A percentile compares a stretch with the other conserved stretches of the same genome.
Evolutionary conservation across 805 yeast species (phyloP).

Genomic region (Candida ipomoeae): DNA sequence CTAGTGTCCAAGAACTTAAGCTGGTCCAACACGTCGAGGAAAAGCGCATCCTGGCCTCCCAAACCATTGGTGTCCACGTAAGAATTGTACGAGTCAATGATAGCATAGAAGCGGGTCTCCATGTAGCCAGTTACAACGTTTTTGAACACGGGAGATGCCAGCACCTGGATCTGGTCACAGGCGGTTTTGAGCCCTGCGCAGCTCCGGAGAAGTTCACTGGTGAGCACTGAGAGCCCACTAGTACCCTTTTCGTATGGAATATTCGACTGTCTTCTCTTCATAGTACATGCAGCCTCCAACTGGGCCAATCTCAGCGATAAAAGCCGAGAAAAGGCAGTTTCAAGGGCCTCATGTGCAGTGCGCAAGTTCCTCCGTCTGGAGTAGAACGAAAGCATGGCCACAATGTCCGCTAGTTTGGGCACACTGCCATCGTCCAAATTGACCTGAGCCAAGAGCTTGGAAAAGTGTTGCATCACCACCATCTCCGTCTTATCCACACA

Average conservation of each 20-base stretch:
- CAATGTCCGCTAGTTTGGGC: slow-evolving; percentile 10
- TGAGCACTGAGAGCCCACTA: slow-evolving; percentile 53
- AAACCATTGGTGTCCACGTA: slow-evolving; percentile 11
- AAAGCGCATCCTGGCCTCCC: slow-evolving; percentile 23
- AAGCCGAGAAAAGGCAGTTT: slow-evolving; percentile 9
- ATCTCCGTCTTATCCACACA: slow-evolving; percentile 55
- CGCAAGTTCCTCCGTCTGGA: slow-evolving; percentile 10
- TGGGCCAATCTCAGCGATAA: slow-evolving; percentile 17
- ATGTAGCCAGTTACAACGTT: slow-evolving; percentile 13
- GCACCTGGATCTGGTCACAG: slow-evolving; percentile 13
- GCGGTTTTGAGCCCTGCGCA: slow-evolving; percentile 25
- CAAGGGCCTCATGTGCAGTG: slow-evolving; percentile 14
- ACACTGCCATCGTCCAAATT: slow-evolving; percentile 6
- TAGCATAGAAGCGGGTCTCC: slow-evolving; percentile 11
- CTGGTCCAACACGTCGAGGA: slow-evolving; percentile 46
- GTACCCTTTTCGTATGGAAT: slow-evolving; percentile 59
- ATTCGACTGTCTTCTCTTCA: slow-evolving; percentile 27
- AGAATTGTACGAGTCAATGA: slow-evolving; percentile 8
- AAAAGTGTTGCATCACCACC: slow-evolving; percentile 48
- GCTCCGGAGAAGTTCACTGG: slow-evolving; percentile 47
- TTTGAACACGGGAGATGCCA: slow-evolving; percentile 11
- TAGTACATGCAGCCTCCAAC: slow-evolving; percentile 44
- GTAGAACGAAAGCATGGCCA: slow-evolving; percentile 11
- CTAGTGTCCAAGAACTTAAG: slow-evolving; percentile 22
- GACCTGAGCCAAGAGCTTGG: slow-evolving; percentile 15